A percentile compares a stretch with the other conserved stretches of the same genome.
Conservation (phyloP, 2,329 filamentous ascomycete genomes). For the Kalmusia sp. region DNA sequence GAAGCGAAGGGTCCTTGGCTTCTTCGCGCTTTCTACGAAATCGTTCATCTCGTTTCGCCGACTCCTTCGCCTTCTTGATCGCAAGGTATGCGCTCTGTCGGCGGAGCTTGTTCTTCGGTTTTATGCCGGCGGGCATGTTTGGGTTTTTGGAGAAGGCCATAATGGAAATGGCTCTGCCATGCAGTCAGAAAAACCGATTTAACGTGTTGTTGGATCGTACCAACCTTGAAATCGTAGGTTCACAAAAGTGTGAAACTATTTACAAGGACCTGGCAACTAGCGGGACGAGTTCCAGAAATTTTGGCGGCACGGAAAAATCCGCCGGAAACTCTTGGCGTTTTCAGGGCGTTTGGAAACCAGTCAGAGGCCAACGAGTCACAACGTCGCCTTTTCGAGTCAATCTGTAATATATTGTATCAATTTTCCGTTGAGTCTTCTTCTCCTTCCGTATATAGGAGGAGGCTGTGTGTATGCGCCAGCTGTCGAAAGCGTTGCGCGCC, state of each 20-base stretch:
- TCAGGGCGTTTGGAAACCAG: conserved; percentile 23
- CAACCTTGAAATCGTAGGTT: no score
- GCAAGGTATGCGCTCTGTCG: conserved; percentile 80
- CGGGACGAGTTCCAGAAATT: conserved; percentile 14
- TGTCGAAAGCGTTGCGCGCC: conserved; percentile 49
- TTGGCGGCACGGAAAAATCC: conserved; percentile 12
- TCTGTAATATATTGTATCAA: conserved; percentile 29
- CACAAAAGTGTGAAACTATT: no score
- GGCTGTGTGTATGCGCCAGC: conserved; percentile 47
- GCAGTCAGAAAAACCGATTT: background rate
- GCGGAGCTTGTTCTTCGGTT: conserved; percentile 77
- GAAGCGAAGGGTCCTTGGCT: conserved; percentile 78
- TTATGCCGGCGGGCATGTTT: conserved; percentile 58
- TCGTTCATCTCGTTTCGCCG: conserved; percentile 76
- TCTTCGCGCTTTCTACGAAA: conserved; percentile 85
- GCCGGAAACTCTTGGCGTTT: conserved; percentile 22
- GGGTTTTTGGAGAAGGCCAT: conserved; percentile 60
- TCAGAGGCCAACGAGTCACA: conserved; percentile 18
- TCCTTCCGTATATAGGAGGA: conserved; percentile 32
- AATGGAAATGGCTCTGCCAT: background rate
- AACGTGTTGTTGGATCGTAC: no score
- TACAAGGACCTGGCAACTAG: background rate
- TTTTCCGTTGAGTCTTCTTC: conserved; percentile 21
- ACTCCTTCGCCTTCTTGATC: conserved; percentile 78
- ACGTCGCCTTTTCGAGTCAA: conserved; percentile 5